Base-by-base conservation (phyloP, 495 filamentous ascomycete genomes). In the Saxophila tyrrhenica region DNA sequence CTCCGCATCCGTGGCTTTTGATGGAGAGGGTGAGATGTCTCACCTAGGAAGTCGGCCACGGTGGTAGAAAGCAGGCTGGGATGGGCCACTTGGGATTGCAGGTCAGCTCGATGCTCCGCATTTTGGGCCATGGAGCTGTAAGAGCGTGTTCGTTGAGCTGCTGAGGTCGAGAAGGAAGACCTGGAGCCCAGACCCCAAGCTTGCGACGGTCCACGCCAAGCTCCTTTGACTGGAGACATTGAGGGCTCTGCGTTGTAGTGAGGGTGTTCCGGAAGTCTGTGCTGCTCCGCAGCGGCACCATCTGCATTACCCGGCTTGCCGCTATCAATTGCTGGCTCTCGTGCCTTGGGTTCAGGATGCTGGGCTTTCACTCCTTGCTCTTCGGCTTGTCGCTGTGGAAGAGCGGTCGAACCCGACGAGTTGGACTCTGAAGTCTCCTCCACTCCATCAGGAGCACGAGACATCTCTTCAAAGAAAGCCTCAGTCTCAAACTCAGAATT, bases 1-100 rank as follows among this genome's bases (percentile, higher is more conserved):
- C 10, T 46, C 15, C 51, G 57, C 39, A 59, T 54, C 25, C 56
- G 56, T 13, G 22, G 21, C 16, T 11, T 25, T 1, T 2, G 2
- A 35, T 13, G 29, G 13, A 3, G 2, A 5, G 25, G 43, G 13
- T 23, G 29, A 19, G n/a, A 51, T 44, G 51, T 35, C 13, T 45
- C 5, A 22, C 56, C 56, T 11, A 54, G 45, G 38, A 58, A 58
- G 15, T 53, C 32, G 43, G 21, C 56, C 25, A 58, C 50, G 21
- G 11, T 43, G 39, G 44, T 54, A 48, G 45, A 24, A 17, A 48
- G 23, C 3, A 24, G 45, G 21, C 21, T 25, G 23, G 23, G 45
- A 25, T 48, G 5, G 45, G 23, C 3, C 10, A 25, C 45, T 3
- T 23, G 5, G 10, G 13, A 3, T 25, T 48, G 13, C 9, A 23